phyloP scores from a whole-genome alignment of 805 yeast species.

The Ogataea sp. region DNA sequence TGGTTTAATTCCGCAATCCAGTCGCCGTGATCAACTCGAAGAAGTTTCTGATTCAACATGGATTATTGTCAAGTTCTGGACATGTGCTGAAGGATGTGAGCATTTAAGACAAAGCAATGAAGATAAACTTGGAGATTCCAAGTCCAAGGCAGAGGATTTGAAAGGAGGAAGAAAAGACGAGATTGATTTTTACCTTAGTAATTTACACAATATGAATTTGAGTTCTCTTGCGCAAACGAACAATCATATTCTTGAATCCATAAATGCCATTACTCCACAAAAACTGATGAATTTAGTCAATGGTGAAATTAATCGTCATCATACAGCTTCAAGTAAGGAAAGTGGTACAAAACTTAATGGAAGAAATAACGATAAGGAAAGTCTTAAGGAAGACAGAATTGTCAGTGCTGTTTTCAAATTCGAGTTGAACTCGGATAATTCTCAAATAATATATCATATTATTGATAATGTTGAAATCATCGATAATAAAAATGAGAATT shows the following conservation, averaged over 20 bases:
- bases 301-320: too few relatives aligned
- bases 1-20: neutral
- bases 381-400: slow-evolving; percentile 27
- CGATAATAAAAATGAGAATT: slow-evolving; percentile 29
- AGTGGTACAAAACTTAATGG: too few relatives aligned
- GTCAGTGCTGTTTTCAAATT: slow-evolving; percentile 53
- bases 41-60: slow-evolving; percentile 45
- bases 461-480: slow-evolving; percentile 58
- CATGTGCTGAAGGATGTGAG: slow-evolving; percentile 43
- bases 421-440: slow-evolving; percentile 51
- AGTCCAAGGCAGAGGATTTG: too few relatives aligned
- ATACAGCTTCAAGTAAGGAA: too few relatives aligned
- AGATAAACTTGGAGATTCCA: slow-evolving; percentile 2
- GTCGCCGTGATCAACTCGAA: too few relatives aligned
- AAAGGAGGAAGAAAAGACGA: too few relatives aligned
- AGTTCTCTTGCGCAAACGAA: too few relatives aligned
- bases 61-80: slow-evolving; percentile 47
- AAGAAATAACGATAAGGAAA: too few relatives aligned
- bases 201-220: too few relatives aligned
- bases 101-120: too few relatives aligned
- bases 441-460: slow-evolving; percentile 51
- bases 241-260: too few relatives aligned
- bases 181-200: too few relatives aligned
- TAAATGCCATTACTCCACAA: slow-evolving; percentile 1
- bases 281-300: neutral